Conservation (phyloP, 2,329 filamentous ascomycete genomes). For the Echinosphaeria canescens region DNA sequence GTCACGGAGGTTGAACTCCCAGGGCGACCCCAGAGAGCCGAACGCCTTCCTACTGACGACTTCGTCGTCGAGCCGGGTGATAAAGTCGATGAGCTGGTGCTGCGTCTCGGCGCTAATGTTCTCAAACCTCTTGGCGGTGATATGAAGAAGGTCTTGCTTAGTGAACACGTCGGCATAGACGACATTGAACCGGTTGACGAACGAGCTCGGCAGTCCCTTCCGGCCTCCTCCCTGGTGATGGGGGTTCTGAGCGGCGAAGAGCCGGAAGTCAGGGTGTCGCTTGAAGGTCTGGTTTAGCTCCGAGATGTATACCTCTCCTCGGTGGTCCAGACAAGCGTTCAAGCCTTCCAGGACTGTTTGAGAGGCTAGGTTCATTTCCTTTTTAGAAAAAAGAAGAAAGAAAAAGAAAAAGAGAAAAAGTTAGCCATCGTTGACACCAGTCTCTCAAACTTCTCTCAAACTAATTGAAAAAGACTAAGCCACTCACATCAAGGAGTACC, state of each 20-base stretch:
- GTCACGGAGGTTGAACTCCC: constrained; percentile 91
- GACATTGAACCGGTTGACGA: constrained; percentile 95
- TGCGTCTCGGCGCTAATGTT: constrained; percentile 34
- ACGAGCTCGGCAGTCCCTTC: constrained; percentile 85
- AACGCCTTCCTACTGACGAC: constrained; percentile 38
- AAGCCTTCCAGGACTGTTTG: constrained; percentile 92
- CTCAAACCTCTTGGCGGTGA: constrained; percentile 56
- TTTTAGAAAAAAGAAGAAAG: too few species aligned
- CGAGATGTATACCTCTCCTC: constrained; percentile 86
- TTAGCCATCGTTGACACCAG: constrained; percentile 1
- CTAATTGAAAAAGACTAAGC: constrained; percentile 1
- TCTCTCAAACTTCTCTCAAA: constrained; percentile 1
- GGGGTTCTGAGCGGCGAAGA: constrained; percentile 94
- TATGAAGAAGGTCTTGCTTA: constrained; percentile 58
- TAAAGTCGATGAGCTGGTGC: constrained; percentile 50
- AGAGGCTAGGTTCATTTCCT: constrained; percentile 98
- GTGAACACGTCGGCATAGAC: constrained; percentile 89
- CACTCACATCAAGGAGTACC: constrained; percentile 70
- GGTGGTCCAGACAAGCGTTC: constrained; percentile 90
- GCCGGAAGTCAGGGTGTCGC: constrained; percentile 71
- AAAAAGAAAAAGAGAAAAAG: too few species aligned
- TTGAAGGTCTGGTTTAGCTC: constrained; percentile 90
- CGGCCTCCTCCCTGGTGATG: constrained; percentile 92
- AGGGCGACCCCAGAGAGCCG: constrained; percentile 51
- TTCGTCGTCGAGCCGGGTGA: constrained; percentile 57